Percentiles rank a stretch among this genome's conserved stretches.
phyloP scores from a whole-genome alignment of 352 stramenopile genomes.

The Saprolegnia diclina region DNA sequence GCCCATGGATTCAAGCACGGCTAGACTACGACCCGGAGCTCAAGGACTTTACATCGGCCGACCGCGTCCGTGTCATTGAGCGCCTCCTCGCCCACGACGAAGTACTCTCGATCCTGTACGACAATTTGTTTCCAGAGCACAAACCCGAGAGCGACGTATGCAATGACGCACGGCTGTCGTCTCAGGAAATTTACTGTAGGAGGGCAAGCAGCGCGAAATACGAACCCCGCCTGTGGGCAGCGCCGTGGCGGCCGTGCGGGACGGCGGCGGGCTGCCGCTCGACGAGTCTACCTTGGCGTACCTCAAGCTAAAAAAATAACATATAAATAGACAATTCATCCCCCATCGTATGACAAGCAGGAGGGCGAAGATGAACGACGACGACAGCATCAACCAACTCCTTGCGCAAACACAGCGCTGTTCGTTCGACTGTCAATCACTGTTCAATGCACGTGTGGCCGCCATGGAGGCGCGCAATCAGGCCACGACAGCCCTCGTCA shows the following conservation, averaged over 20 bases:
- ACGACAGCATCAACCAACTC: conserved; percentile 18
- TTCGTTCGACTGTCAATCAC: conserved; percentile 11
- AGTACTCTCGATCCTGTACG: conserved; percentile 69
- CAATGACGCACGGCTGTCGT: conserved; percentile 24
- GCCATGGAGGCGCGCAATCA: background rate
- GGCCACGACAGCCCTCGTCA: background rate
- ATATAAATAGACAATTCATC: background rate
- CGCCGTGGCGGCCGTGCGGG: conserved; percentile 36
- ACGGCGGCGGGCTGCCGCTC: conserved; percentile 34
- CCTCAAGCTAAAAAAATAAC: conserved; percentile 27
- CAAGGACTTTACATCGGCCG: conserved; percentile 59
- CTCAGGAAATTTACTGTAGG: background rate
- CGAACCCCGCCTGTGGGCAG: conserved; percentile 31
- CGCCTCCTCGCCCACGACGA: conserved; percentile 71
- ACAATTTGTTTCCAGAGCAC: conserved; percentile 55
- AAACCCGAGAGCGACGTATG: conserved; percentile 25
- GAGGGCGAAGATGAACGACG: background rate
- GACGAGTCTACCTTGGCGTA: conserved; percentile 55
- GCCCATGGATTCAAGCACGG: background rate
- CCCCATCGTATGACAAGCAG: too few relatives aligned
- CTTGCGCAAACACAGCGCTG: conserved; percentile 2
- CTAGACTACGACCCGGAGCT: conserved; percentile 40
- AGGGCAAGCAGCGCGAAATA: background rate
- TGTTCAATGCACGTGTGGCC: background rate
- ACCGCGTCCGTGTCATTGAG: conserved; percentile 71